Evolutionary conservation across 768 basidiomycete species (phyloP), one percentile per base, ranked within the genome.

Genomic region (Lentinula boryana): DNA sequence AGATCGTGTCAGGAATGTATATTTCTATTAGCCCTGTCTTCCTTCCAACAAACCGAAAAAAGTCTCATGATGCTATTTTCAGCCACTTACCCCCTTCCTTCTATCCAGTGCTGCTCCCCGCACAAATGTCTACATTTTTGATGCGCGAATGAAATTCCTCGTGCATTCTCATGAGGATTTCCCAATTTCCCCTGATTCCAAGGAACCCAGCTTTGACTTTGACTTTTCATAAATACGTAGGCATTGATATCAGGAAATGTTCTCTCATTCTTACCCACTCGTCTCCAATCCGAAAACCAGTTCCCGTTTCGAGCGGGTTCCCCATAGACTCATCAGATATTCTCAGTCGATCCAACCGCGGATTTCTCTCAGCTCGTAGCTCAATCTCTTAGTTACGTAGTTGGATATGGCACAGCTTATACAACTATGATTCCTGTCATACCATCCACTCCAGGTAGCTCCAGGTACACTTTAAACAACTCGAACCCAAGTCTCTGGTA

Each of bases 11-110:
- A 54, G n/a, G 53, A 40, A 43, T 43, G 18, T 15, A 56, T 56
- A n/a, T 56, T 40, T 56, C 36, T 56, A 54, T 56, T 41, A 36
- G 23, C 27, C 55, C 23, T 23, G 18, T 43, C 31, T 36, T 27
- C 55, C 40, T 21, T 41, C 54, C 54, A 55, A 55, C 49, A 50
- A 40, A 21, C 38, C 13, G 15, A 56, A 40, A 55, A 27, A 35
- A 21, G 55, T 56, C 55, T 56, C 55, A 56, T 56, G 55, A 56
- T 56, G 18, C 55, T 54, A 54, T 54, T 54, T 54, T 36, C 15
- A 54, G 53, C 36, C 16, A 40, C 35, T 54, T 23, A 35, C 36
- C 33, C 51, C 53, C 35, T 54, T 54, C 53, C 44, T 46, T 46
- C 44, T 21, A 23, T 46, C 44, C 18, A 9, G 46, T 48, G 21